Base-by-base conservation (phyloP, 2,329 filamentous ascomycete genomes). In the Colletotrichum chrysophilum region DNA sequence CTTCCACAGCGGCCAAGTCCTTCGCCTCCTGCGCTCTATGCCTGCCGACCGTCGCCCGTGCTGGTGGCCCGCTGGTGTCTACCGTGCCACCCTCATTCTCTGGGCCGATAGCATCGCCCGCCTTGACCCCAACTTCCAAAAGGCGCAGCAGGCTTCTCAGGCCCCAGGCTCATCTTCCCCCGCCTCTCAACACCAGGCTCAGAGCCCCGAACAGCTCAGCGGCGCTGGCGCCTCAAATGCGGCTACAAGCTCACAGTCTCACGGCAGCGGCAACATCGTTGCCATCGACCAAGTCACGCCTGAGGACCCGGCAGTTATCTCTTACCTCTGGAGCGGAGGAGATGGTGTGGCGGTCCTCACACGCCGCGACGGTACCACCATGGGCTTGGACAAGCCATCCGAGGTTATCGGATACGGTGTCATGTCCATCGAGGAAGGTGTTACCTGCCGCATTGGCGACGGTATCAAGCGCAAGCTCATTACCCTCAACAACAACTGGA, bases 31-130 rank as follows among this genome's bases (percentile, higher is more conserved):
- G 52, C 87, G 89, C 8, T 85, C 86, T 16, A 94, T 94, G 89
- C 88, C 91, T 3, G 84, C 85, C 34, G 89, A 91, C 65, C 87
- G 90, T 4, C 89, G 92, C 26, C 93, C 93, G 7, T 90, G 89
- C 48, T 95, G 93, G 93, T 95, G 93, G 93, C 86, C 91, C n/a
- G 90, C 89, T 3, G 93, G 92, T 4, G 85, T 94, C 55, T 94
- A 95, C 81, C 91, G 93, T n/a, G 92, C 89, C 3, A 88, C 88
- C 5, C 84, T 94, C 71, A 89, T 92, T 55, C 85, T 93, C 4
- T 94, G 92, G 92, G 87, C 89, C 4, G 91, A 93, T 78, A 90
- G 91, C 78, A 83, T 93, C 85, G 7, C 87, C 88, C 76, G 70
- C 7, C 70, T 76, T 34, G 77, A 78, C 12, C 74, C 81, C 24